These are phyloP conservation scores for Periconia digitata DNA, from an alignment of 2,329 filamentous ascomycete species.

Conservation along the genomic window DNA sequence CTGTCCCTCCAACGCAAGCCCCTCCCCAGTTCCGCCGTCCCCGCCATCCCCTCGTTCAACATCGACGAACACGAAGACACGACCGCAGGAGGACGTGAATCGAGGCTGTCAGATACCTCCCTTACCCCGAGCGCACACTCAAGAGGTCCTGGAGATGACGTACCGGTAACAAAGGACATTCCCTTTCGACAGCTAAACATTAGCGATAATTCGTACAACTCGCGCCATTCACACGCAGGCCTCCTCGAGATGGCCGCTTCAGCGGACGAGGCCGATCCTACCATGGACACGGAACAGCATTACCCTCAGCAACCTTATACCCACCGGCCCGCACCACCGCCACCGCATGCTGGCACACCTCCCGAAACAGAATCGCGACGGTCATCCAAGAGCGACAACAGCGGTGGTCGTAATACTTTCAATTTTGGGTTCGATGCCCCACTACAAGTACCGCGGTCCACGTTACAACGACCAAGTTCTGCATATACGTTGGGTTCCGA, in stretches of 20 bases:
- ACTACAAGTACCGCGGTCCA: constrained; percentile 53
- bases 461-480: constrained; percentile 70
- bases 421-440: constrained; percentile 32
- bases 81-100: constrained; percentile 31
- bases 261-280: constrained; percentile 24
- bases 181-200: constrained; percentile 39
- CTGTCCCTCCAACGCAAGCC: constrained; percentile 30
- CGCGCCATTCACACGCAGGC: constrained; percentile 35
- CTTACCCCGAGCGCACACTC: constrained; percentile 39
- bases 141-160: constrained; percentile 25
- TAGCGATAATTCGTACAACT: constrained; percentile 32
- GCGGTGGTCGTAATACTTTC: constrained; percentile 28
- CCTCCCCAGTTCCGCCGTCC: constrained; percentile 15
- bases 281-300: constrained; percentile 24
- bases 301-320: constrained; percentile 18
- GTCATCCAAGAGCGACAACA: constrained; percentile 34
- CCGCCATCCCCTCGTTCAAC: constrained; percentile 35
- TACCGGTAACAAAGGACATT: constrained; percentile 35
- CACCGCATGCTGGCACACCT: constrained; percentile 22
- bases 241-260: constrained; percentile 30
- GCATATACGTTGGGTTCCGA: constrained; percentile 77
- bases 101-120: constrained; percentile 38
- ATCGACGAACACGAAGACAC: constrained; percentile 34
- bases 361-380: constrained; percentile 32
- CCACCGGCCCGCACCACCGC: constrained; percentile 18